phyloP scores from a whole-genome alignment of 2,329 filamentous ascomycete species.

The Coniella vitis region DNA sequence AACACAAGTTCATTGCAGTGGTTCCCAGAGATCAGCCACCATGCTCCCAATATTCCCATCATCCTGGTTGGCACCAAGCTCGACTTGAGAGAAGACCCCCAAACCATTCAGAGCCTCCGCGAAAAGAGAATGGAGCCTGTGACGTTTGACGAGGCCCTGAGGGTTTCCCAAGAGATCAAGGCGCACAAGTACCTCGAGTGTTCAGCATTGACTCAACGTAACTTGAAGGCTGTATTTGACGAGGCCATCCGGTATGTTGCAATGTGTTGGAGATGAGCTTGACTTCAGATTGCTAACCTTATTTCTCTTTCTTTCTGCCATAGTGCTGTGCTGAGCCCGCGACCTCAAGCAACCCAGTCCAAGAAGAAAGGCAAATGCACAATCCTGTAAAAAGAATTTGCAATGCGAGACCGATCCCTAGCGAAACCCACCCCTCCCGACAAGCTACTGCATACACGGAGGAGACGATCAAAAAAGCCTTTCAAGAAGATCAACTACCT shows the following conservation, averaged over 20 bases:
- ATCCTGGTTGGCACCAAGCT: constrained; percentile 97
- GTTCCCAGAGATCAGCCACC: constrained; percentile 96
- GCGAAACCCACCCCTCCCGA: constrained; percentile 5
- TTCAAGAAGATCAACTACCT: constrained; percentile 6
- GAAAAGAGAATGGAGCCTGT: constrained; percentile 97
- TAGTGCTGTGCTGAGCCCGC: constrained; percentile 67
- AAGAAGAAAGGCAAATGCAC: constrained; percentile 64
- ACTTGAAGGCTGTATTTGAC: constrained; percentile 97
- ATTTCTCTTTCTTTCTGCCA: constrained; percentile 6
- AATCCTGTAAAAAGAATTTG: constrained; percentile 49
- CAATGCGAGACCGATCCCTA: constrained; percentile 4
- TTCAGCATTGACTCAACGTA: constrained; percentile 91
- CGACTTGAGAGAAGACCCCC: constrained; percentile 83
- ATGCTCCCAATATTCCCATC: constrained; percentile 90
- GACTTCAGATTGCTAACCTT: constrained; percentile 15
- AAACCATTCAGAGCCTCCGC: constrained; percentile 73
- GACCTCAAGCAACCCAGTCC: constrained; percentile 48
- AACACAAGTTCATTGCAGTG: constrained; percentile 50
- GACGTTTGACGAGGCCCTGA: constrained; percentile 83
- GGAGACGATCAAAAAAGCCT: constrained; percentile 2
- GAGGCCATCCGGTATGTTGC: constrained; percentile 83
- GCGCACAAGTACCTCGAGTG: constrained; percentile 98
- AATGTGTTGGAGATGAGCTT: constrained; percentile 17
- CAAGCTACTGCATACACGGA: constrained; percentile 5
- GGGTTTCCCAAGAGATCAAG: constrained; percentile 87